These are phyloP conservation scores for Aspergillus tanneri DNA, from an alignment of 2,329 filamentous ascomycete genomes.

Conservation along the genomic window DNA sequence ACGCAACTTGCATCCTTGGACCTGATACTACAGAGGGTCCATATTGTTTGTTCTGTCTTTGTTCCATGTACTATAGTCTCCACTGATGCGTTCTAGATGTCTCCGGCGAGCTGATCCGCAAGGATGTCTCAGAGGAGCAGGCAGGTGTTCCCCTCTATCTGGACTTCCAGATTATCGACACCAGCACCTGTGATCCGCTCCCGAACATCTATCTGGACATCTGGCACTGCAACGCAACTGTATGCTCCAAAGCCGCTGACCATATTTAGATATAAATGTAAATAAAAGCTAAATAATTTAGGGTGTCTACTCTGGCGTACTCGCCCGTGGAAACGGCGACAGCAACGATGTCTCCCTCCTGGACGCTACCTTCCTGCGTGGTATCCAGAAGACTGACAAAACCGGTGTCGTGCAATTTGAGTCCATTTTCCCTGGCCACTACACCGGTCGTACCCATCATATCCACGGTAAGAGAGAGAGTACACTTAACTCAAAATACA, in stretches of 20 bases:
- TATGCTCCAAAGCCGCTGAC: conserved; percentile 9
- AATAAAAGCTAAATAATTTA: conserved; percentile 7
- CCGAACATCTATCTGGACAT: conserved; percentile 39
- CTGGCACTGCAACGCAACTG: conserved; percentile 45
- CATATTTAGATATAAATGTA: not conserved
- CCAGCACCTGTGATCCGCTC: conserved; percentile 44
- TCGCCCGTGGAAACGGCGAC: conserved; percentile 39
- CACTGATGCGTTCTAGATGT: conserved; percentile 27
- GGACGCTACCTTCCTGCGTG: conserved; percentile 47
- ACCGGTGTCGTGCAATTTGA: conserved; percentile 47
- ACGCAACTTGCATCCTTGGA: conserved; percentile 50
- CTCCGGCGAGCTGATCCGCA: conserved; percentile 39
- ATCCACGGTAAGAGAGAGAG: conserved; percentile 37
- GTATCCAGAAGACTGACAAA: conserved; percentile 44
- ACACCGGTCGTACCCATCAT: conserved; percentile 40
- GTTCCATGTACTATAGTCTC: too few species aligned
- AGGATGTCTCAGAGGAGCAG: conserved; percentile 36
- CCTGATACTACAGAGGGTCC: conserved; percentile 56
- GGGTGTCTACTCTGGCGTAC: conserved; percentile 43
- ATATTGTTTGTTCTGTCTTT: conserved; percentile 41
- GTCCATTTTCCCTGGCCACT: conserved; percentile 49
- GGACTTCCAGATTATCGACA: conserved; percentile 44
- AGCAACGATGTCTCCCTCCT: conserved; percentile 40
- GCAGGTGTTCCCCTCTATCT: conserved; percentile 40
- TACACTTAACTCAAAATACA: too few species aligned